Conservation (phyloP, 148 eudicot genomes). For the Cornus kousa region DNA sequence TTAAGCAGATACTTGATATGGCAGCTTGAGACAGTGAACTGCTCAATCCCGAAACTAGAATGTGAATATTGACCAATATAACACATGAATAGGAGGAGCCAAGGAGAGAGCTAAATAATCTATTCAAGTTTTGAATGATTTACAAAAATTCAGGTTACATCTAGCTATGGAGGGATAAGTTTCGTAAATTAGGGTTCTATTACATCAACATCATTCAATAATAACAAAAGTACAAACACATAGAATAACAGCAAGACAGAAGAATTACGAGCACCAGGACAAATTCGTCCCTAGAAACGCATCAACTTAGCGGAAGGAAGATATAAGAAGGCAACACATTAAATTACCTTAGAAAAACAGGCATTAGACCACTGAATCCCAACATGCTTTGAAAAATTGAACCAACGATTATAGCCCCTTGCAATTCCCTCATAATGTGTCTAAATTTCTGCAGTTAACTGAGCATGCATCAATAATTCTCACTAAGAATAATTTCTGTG, state of each 20-base stretch:
- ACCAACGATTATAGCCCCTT: constrained; percentile 88
- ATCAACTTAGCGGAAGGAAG: neutral
- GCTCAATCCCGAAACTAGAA: neutral
- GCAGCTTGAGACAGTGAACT: neutral
- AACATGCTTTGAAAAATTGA: constrained; percentile 80
- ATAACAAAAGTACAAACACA: neutral
- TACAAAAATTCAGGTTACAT: neutral
- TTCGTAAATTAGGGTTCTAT: neutral
- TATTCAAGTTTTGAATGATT: neutral
- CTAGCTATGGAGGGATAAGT: neutral
- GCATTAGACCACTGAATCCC: constrained; percentile 91
- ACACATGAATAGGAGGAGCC: neutral
- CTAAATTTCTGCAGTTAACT: constrained; percentile 75
- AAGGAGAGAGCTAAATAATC: neutral
- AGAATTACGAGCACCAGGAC: neutral
- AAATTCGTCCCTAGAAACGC: neutral
- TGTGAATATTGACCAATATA: neutral
- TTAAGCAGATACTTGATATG: neutral
- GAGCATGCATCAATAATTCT: constrained; percentile 21
- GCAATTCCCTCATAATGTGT: constrained; percentile 91
- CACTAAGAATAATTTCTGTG: too few relatives aligned
- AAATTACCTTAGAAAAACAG: constrained; percentile 67
- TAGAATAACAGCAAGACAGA: neutral
- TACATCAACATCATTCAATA: neutral
- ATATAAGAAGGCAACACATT: neutral